Evolutionary conservation across 257 asterid genomes (phyloP), one percentile per base, ranked within the genome.

Genomic region (Jacaranda mimosifolia): DNA sequence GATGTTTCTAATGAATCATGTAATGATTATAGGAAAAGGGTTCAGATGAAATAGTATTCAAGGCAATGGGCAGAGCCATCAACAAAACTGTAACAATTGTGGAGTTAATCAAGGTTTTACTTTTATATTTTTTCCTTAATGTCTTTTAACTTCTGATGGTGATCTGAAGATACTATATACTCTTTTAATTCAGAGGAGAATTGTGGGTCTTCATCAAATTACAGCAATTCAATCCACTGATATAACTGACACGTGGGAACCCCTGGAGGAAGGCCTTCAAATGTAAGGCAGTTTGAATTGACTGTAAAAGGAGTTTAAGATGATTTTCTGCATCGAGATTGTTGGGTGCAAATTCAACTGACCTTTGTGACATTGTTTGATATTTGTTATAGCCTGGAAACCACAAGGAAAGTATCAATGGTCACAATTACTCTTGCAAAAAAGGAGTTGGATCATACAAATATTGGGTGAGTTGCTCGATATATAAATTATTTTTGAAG

Each of bases 241-340:
- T 78, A 90, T 95, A 70, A 95, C 92, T 43, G 99, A 95, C 85
- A 95, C 96, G 48, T 95, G 97, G 98, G 99, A 95, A 85, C 99
- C 99, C 65, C 85, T 95, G 39, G 99, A 95, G 86, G 99, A 95
- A 87, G 99, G 98, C 79, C 97, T 95, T 77, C 99, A 92, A 65
- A 94, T 76, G 98, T 95, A 91, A 87, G 92, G 66, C 70, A 53
- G 74, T 77, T 57, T 77, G 48, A 17, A 60, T 63, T 62, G 46
- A 13, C 62, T 73, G 52, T 58, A 40, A 10, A 72, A 17, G 38
- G 68, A 64, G 43, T 12, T 66, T 8, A 67, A 52, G 42, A 64
- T 52, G 55, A 52, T 49, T 73, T 77, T 36, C 35, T 38, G 46
- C 72, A 26, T 59, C 57, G 5, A 49, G 13, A 32, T 68, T 49